These are phyloP conservation scores for Globisporangium nodosum DNA, from an alignment of 352 stramenopile genomes.

Conservation along the genomic window DNA sequence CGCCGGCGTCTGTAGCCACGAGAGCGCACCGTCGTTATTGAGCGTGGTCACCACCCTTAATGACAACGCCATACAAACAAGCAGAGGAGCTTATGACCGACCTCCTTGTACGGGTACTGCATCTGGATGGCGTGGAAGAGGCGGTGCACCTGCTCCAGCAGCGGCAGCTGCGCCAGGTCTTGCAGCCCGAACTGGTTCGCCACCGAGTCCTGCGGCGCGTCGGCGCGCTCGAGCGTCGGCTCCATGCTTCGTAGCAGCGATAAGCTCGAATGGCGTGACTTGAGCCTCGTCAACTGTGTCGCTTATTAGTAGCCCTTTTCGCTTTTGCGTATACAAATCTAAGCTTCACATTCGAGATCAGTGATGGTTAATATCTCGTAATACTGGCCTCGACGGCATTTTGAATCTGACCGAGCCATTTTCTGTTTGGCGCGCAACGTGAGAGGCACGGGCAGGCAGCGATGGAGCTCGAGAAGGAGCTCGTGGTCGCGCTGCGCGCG, in stretches of 20 bases:
- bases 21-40: neutral
- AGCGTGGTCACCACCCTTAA: too few relatives aligned
- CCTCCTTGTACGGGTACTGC: conserved; percentile 81
- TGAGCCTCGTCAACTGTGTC: too few relatives aligned
- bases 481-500: conserved; percentile 50
- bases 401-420: neutral
- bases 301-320: too few relatives aligned
- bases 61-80: too few relatives aligned
- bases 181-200: conserved; percentile 68
- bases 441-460: neutral
- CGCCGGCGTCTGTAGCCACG: conserved; percentile 40
- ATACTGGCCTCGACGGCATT: neutral
- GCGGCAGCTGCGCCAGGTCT: conserved; percentile 54
- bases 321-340: too few relatives aligned
- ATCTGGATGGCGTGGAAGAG: conserved; percentile 81
- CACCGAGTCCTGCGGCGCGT: conserved; percentile 12
- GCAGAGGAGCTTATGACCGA: conserved; percentile 5
- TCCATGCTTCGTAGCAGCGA: neutral
- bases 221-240: neutral
- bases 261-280: neutral
- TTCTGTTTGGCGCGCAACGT: conserved; percentile 2
- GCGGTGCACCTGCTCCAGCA: conserved; percentile 81
- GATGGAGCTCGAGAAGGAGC: conserved; percentile 47
- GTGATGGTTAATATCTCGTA: neutral
- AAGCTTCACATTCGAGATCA: too few relatives aligned